Evolutionary conservation across 2,329 filamentous ascomycete species (phyloP).

Genomic region (Colletotrichum australisinense): DNA sequence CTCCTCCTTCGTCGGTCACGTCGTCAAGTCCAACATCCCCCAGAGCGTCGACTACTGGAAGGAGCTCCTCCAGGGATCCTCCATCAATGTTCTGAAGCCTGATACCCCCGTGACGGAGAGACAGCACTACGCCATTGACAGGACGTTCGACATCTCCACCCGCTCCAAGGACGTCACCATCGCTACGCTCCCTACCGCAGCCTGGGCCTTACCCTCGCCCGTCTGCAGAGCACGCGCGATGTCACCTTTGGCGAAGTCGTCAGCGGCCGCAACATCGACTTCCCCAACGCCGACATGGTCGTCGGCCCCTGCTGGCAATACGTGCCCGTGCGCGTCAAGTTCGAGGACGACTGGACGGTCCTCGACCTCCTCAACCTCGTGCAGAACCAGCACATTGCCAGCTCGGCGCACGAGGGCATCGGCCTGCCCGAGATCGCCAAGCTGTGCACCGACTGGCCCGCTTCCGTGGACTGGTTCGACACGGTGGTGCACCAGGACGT

Average conservation of each 20-base stretch:
- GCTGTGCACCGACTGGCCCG: constrained; percentile 58
- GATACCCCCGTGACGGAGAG: constrained; percentile 48
- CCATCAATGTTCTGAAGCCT: constrained; percentile 56
- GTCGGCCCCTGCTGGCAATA: constrained; percentile 77
- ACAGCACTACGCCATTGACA: constrained; percentile 55
- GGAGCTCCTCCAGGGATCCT: constrained; percentile 65
- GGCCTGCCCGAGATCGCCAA: constrained; percentile 65
- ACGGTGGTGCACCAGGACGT: constrained; percentile 70
- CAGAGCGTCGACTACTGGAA: constrained; percentile 71
- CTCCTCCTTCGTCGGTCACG: constrained; percentile 58
- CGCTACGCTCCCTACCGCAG: constrained; percentile 74
- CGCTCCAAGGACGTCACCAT: constrained; percentile 68
- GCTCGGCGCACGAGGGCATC: constrained; percentile 65
- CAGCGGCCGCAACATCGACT: constrained; percentile 70
- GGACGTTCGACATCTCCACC: constrained; percentile 57
- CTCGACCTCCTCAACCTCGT: constrained; percentile 63
- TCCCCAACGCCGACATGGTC: constrained; percentile 65
- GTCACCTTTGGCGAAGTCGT: constrained; percentile 76
- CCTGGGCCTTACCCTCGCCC: constrained; percentile 74
- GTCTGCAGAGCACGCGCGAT: constrained; percentile 62
- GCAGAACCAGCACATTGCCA: constrained; percentile 68
- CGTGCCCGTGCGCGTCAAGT: constrained; percentile 70
- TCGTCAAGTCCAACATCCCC: constrained; percentile 52
- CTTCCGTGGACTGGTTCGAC: constrained; percentile 59
- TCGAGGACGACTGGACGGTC: constrained; percentile 62